These are phyloP conservation scores for Aegilops sharonensis DNA, from an alignment of 176 grass and related monocot species.

Conservation along the genomic window DNA sequence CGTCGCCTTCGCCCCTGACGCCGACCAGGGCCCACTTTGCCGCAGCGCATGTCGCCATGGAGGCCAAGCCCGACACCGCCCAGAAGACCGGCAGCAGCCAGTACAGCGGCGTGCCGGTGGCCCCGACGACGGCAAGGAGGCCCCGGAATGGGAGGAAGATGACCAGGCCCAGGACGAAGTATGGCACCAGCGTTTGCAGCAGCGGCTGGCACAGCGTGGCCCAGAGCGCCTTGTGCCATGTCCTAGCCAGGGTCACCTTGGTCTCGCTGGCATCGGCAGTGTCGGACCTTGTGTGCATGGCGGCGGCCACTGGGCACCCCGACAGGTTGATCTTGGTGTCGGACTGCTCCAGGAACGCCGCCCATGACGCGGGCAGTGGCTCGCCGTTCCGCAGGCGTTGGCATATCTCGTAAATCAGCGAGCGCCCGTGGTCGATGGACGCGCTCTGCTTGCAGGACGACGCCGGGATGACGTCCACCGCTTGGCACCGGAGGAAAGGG, in stretches of 20 bases:
- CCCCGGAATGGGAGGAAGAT: constrained; percentile 33
- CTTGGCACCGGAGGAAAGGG: constrained; percentile 57
- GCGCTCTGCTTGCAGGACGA: constrained; percentile 63
- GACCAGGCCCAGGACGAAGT: constrained; percentile 44
- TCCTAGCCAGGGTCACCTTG: constrained; percentile 49
- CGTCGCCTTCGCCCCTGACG: constrained; percentile 40
- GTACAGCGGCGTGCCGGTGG: constrained; percentile 20
- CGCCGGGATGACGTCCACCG: constrained; percentile 61
- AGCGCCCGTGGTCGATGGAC: constrained; percentile 72
- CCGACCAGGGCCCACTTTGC: constrained; percentile 65
- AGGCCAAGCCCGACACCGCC: constrained; percentile 25
- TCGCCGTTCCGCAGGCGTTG: constrained; percentile 47
- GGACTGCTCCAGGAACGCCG: constrained; percentile 56
- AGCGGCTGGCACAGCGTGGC: constrained; percentile 64
- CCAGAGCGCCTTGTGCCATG: constrained; percentile 58
- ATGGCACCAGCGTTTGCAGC: constrained; percentile 53
- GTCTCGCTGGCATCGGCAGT: background rate
- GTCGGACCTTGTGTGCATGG: background rate
- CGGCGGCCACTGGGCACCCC: constrained; percentile 39
- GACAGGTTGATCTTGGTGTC: constrained; percentile 68
- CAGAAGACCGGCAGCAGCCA: constrained; percentile 59
- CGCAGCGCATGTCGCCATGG: constrained; percentile 32
- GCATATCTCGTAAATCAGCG: constrained; percentile 66
- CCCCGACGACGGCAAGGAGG: constrained; percentile 14
- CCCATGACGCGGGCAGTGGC: constrained; percentile 56